Evolutionary conservation across 2,329 filamentous ascomycete species (phyloP), one percentile per base, ranked within the genome.

Genomic region (Fusarium papillatum): DNA sequence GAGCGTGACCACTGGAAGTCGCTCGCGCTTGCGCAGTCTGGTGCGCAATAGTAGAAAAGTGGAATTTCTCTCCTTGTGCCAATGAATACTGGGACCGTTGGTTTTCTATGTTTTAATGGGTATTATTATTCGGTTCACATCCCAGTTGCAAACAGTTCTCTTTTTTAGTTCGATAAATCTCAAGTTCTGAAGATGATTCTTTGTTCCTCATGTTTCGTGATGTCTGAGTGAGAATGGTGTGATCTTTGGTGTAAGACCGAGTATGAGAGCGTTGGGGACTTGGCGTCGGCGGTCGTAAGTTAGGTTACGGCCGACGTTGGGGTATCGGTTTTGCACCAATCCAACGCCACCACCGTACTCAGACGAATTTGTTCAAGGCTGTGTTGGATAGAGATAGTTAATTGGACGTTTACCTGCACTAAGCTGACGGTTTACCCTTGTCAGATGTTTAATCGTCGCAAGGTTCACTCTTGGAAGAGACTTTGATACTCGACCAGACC

Each of bases 1-100:
- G 91, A 93, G 82, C 88, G 90, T 79, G 91, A 92, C 83, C 89
- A 92, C 81, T 93, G 91, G 91, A 93, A 92, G 87, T 84, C 84
- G 75, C 82, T 90, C 73, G 90, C 90, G 70, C 81, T 89, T 68
- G 83, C 83, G 72, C 84, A 85, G 75, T 78, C 82, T 66, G 82
- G 82, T 76, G 75, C 80, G 75, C 80, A 82, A 79, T 81, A 79
- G 73, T 73, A 72, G 75, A 80, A 78, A 80, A 80, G 79, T 80
- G 79, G 79, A 80, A 80, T 80, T 80, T 72, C 79, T 80, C 57
- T 80, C 78, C 63, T 80, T 80, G 43, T 48, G 79, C 73, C 77
- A 76, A 69, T 39, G 17, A 46, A 55, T 55, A 46, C 41, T 50
- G 31, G 71, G 74, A 48, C 46, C 74, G 71, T 76, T 64, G 68